Conservation (phyloP, 1,139 yeast species). For the Arxiozyma slooffiae region DNA sequence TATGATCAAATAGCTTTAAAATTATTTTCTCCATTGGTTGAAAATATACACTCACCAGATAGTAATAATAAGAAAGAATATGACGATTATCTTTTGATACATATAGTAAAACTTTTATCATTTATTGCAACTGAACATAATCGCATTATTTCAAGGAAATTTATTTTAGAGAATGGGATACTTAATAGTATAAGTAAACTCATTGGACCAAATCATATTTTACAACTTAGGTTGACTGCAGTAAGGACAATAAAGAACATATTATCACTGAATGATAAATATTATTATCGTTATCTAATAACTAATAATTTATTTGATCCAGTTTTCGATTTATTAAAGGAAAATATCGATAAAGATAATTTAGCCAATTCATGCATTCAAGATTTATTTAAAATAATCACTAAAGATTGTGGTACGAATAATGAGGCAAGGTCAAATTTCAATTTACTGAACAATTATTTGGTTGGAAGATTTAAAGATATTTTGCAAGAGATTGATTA, state of each 20-base stretch:
- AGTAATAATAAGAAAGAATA: conserved; percentile 9
- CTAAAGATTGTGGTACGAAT: conserved; percentile 22
- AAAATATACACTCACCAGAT: conserved; percentile 8
- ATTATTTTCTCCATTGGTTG: conserved; percentile 45
- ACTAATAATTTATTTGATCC: conserved; percentile 44
- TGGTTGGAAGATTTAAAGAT: conserved; percentile 38
- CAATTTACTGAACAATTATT: conserved; percentile 40
- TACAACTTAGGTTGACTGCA: conserved; percentile 55
- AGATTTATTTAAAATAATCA: conserved; percentile 52
- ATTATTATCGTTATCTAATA: conserved; percentile 48
- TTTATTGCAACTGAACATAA: conserved; percentile 62
- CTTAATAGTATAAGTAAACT: conserved; percentile 46
- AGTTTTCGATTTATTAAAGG: conserved; percentile 43
- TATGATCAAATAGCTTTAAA: conserved; percentile 52
- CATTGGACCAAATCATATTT: conserved; percentile 32
- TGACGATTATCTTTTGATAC: conserved; percentile 45
- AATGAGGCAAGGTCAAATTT: conserved; percentile 32
- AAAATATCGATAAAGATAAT: conserved; percentile 46
- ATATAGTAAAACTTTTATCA: conserved; percentile 58
- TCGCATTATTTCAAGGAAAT: conserved; percentile 44
- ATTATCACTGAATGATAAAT: conserved; percentile 50
- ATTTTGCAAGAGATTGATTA: conserved; percentile 34
- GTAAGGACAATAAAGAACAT: conserved; percentile 55
- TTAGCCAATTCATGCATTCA: conserved; percentile 69
- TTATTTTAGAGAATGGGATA: conserved; percentile 48